Percentiles rank a stretch among this genome's conserved stretches.
Conservation (phyloP, 2,329 filamentous ascomycete species). For the Venturia effusa region DNA sequence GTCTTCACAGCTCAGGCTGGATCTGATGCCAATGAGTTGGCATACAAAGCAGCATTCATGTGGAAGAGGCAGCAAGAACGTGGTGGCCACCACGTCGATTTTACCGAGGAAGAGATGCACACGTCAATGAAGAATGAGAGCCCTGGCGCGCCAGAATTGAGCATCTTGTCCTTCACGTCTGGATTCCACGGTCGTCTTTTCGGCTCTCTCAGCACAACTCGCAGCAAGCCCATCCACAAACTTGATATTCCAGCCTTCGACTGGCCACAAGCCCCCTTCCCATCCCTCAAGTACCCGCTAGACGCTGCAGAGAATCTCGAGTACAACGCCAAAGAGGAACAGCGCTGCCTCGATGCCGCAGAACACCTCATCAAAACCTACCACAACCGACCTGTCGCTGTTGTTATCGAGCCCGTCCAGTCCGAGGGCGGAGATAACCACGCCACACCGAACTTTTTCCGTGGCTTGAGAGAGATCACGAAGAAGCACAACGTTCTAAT, state of each 20-base stretch:
- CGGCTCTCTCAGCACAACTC: conserved; percentile 75
- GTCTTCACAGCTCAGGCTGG: conserved; percentile 86
- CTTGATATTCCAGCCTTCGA: conserved; percentile 90
- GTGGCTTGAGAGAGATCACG: conserved; percentile 67
- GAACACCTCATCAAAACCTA: conserved; percentile 71
- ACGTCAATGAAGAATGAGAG: conserved; percentile 71
- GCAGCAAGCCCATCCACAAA: conserved; percentile 91
- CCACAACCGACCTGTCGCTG: conserved; percentile 68
- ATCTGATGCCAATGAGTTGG: conserved; percentile 87
- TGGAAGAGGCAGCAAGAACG: conserved; percentile 74
- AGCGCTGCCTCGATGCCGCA: conserved; percentile 70
- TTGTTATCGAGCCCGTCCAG: conserved; percentile 84
- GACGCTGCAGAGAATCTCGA: conserved; percentile 53
- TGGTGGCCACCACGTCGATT: conserved; percentile 65
- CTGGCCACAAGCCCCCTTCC: conserved; percentile 88
- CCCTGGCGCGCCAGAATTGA: conserved; percentile 68
- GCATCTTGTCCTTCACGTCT: conserved; percentile 79
- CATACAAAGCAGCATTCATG: conserved; percentile 95
- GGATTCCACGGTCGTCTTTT: conserved; percentile 88
- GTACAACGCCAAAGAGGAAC: conserved; percentile 74
- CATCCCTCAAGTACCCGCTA: conserved; percentile 74
- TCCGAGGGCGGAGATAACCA: conserved; percentile 94
- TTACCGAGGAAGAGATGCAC: conserved; percentile 63
- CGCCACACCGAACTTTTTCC: conserved; percentile 79
- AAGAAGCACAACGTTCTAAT: conserved; percentile 67